phyloP scores from a whole-genome alignment of 2,329 filamentous ascomycete species.

The Fusarium equiseti region DNA sequence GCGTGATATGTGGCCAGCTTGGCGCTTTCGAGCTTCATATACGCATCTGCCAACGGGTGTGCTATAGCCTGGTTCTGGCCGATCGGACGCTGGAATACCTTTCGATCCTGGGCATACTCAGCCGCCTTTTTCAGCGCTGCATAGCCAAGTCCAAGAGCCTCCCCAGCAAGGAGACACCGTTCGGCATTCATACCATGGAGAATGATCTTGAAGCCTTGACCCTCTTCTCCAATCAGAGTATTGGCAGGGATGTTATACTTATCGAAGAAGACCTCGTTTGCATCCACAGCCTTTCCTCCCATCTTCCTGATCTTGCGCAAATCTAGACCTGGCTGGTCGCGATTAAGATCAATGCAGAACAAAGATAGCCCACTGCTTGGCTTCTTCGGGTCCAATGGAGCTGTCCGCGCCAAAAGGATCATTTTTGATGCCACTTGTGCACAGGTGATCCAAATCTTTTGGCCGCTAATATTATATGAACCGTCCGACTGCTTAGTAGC shows the following conservation, averaged over 20 bases:
- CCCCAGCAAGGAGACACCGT: conserved; percentile 79
- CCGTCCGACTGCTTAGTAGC: conserved; percentile 67
- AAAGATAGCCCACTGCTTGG: conserved; percentile 81
- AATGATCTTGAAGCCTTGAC: conserved; percentile 82
- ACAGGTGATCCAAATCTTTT: conserved; percentile 92
- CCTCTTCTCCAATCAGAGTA: conserved; percentile 77
- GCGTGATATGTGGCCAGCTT: conserved; percentile 75
- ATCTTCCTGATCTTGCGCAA: conserved; percentile 84
- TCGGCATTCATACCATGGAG: conserved; percentile 86
- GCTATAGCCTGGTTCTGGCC: conserved; percentile 75
- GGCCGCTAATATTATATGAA: conserved; percentile 76
- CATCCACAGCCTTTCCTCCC: conserved; percentile 84
- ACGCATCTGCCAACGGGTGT: conserved; percentile 74
- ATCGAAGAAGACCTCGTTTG: conserved; percentile 91
- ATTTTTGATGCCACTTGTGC: conserved; percentile 86
- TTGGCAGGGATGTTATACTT: conserved; percentile 75
- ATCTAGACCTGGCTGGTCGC: conserved; percentile 68
- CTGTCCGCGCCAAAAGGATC: conserved; percentile 84
- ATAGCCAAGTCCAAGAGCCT: conserved; percentile 84
- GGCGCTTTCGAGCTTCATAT: conserved; percentile 73
- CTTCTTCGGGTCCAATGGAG: conserved; percentile 73
- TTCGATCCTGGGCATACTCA: conserved; percentile 74
- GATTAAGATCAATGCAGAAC: conserved; percentile 84
- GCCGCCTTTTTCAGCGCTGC: conserved; percentile 73
- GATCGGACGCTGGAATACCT: conserved; percentile 73